phyloP scores from a whole-genome alignment of 2,329 filamentous ascomycete genomes.

The Cercospora sp. region DNA sequence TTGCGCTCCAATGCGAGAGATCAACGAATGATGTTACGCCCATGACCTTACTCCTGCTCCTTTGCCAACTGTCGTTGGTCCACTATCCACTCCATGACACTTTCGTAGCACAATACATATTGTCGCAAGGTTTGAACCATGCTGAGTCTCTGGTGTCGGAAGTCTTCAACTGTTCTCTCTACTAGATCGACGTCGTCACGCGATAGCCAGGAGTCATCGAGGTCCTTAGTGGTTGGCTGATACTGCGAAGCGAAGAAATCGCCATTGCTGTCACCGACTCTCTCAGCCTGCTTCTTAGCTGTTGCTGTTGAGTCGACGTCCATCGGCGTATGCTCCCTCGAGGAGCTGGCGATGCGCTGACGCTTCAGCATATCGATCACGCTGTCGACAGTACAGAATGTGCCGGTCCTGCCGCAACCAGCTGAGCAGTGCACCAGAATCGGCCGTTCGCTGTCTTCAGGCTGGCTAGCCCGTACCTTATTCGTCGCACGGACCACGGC shows the following conservation, averaged over 20 bases:
- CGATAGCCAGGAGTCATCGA: slow-evolving; percentile 62
- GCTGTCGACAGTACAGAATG: slow-evolving; percentile 94
- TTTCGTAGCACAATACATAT: slow-evolving; percentile 96
- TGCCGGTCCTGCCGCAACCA: slow-evolving; percentile 91
- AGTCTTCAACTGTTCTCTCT: slow-evolving; percentile 84
- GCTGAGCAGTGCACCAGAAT: slow-evolving; percentile 94
- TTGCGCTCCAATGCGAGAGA: neutral
- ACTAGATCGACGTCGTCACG: slow-evolving; percentile 75
- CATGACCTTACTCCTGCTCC: neutral
- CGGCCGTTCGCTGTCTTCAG: slow-evolving; percentile 60
- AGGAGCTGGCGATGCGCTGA: slow-evolving; percentile 53
- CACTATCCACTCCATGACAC: slow-evolving; percentile 81
- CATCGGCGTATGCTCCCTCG: slow-evolving; percentile 46
- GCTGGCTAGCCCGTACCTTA: slow-evolving; percentile 49
- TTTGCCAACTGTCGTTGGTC: slow-evolving; percentile 38
- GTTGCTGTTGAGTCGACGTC: slow-evolving; percentile 38
- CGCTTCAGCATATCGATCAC: slow-evolving; percentile 95
- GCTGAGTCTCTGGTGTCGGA: slow-evolving; percentile 81
- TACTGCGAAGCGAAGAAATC: slow-evolving; percentile 34
- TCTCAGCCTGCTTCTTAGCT: slow-evolving; percentile 7
- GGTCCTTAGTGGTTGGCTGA: slow-evolving; percentile 33
- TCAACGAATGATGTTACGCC: neutral
- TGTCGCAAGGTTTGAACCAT: slow-evolving; percentile 96
- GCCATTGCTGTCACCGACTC: slow-evolving; percentile 6
- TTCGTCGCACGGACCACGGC: slow-evolving; percentile 58